Evolutionary conservation across 371 early-diverging fungal genomes (phyloP), one percentile per base, ranked within the genome.

Genomic region (Mortierella sp.): DNA sequence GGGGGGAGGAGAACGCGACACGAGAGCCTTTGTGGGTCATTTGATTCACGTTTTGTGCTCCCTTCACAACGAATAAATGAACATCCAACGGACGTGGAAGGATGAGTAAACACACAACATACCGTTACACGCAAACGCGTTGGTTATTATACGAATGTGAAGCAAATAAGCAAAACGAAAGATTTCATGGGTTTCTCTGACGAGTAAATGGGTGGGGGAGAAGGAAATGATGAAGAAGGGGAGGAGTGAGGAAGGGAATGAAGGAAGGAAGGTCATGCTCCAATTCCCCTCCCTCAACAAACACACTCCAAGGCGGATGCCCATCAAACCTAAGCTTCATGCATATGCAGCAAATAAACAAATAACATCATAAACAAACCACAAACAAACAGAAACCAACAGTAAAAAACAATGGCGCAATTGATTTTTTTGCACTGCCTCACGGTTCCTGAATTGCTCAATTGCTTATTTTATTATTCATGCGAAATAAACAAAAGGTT

Each of bases 1-100:
- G 16, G n/a, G 19, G 5, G 55, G n/a, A n/a, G 7, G 55, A 55
- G 55, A 55, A 50, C 50, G 50, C 14, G 55, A 21, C 14, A 21
- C 55, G n/a, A 55, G 63, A 31, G 34, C 63, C 31, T 34, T 63
- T 63, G 34, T 13, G 2, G 63, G 63, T 63, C 63, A 63, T 63
- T 63, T 63, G 63, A 63, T 63, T 34, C 34, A 19, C 63, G 31
- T 63, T 55, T 63, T 63, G 63, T 63, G 63, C 34, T 63, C 63
- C 28, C 34, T 28, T 14, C 34, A 26, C 31, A 19, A 19, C 19
- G 63, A 16, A 63, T 19, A 31, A 31, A 31, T 19, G 16, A 14
- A 13, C 60, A 26, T n/a, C n/a, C n/a, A n/a, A n/a, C n/a, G n/a
- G n/a, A n/a, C n/a, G 26, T 58, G 13, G 58, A 28, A 58, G 28